Evolutionary conservation across 1,284 basidiomycete genomes (phyloP).

Genomic region (Entoloma clypeatum): DNA sequence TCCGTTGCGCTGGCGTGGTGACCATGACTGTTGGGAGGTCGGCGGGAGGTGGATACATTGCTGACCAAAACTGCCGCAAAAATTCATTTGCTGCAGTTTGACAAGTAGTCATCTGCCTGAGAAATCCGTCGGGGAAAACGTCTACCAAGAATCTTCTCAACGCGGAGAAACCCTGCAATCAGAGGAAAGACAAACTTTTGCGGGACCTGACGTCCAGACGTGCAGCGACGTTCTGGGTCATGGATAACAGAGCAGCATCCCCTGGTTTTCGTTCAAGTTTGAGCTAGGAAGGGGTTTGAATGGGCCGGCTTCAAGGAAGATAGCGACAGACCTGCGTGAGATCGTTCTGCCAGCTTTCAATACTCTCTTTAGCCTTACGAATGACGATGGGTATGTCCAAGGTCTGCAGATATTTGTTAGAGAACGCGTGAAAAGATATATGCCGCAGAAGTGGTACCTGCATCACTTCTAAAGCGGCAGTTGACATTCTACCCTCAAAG

Average conservation of each 20-base stretch:
- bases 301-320: background rate
- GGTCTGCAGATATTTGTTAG: conserved; percentile 23
- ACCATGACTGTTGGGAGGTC: conserved; percentile 48
- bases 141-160: conserved; percentile 38
- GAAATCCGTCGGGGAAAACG: conserved; percentile 75
- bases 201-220: conserved; percentile 61
- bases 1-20: conserved; percentile 60
- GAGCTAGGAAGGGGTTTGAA: conserved; percentile 37
- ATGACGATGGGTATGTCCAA: conserved; percentile 45
- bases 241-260: conserved; percentile 63
- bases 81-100: conserved; percentile 96
- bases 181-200: conserved; percentile 46
- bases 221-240: conserved; percentile 73
- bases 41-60: conserved; percentile 74
- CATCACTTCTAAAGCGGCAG: conserved; percentile 32
- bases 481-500: conserved; percentile 60
- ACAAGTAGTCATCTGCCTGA: conserved; percentile 80
- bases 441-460: conserved; percentile 8
- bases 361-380: conserved; percentile 40
- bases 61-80: conserved; percentile 92
- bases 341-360: conserved; percentile 56
- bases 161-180: background rate
- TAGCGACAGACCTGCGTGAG: conserved; percentile 47
- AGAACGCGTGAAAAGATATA: background rate
- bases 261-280: conserved; percentile 62